Conservation (phyloP, 2,329 filamentous ascomycete genomes). For the Cladosporium halotolerans region DNA sequence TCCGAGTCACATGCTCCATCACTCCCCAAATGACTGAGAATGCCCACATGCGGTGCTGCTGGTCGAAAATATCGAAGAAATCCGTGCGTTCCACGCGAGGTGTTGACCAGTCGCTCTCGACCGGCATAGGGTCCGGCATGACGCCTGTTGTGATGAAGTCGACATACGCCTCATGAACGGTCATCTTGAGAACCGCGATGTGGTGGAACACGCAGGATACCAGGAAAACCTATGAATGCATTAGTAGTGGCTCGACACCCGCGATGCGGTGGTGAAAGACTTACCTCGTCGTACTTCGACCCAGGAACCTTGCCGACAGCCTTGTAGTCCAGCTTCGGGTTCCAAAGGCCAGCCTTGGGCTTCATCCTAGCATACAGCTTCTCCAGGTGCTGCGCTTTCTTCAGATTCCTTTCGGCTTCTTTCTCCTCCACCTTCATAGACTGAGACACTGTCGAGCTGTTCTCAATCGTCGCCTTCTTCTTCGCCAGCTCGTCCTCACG, state of each 20-base stretch:
- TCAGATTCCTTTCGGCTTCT: slow-evolving; percentile 22
- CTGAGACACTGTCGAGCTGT: not conserved
- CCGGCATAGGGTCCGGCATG: slow-evolving; percentile 23
- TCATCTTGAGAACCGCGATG: slow-evolving; percentile 53
- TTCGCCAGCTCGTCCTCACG: slow-evolving; percentile 33
- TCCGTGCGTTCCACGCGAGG: slow-evolving; percentile 49
- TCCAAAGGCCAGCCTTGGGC: slow-evolving; percentile 47
- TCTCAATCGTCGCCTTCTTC: slow-evolving; percentile 22
- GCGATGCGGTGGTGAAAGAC: not conserved
- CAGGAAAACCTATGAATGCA: slow-evolving; percentile 49
- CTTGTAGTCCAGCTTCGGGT: slow-evolving; percentile 50
- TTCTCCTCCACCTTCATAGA: slow-evolving; percentile 12
- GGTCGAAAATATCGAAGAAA: slow-evolving; percentile 55
- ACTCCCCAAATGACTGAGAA: slow-evolving; percentile 54
- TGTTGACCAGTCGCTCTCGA: slow-evolving; percentile 43
- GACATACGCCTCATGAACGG: slow-evolving; percentile 51
- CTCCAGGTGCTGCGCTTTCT: slow-evolving; percentile 36
- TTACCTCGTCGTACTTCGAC: slow-evolving; percentile 42
- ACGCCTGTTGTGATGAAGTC: slow-evolving; percentile 46
- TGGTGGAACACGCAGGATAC: slow-evolving; percentile 59
- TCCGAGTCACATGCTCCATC: slow-evolving; percentile 46
- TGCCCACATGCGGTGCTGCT: slow-evolving; percentile 49
- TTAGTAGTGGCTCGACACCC: not conserved
- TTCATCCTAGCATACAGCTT: slow-evolving; percentile 50
- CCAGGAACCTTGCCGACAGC: slow-evolving; percentile 48